Conservation (phyloP, 2,329 filamentous ascomycete species). For the Fonsecaea erecta region DNA sequence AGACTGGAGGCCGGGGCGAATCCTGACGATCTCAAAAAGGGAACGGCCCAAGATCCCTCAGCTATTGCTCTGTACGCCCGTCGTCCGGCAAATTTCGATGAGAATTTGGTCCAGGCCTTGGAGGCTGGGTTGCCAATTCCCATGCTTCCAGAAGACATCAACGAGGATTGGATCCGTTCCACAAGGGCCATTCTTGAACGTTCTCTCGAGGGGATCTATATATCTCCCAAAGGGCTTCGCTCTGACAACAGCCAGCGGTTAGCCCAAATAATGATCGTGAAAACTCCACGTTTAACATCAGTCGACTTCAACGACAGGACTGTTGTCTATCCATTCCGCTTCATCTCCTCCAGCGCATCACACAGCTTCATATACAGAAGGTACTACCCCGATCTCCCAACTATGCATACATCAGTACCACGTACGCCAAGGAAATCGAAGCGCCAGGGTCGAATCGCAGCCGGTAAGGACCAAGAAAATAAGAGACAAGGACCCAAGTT, state of each 20-base stretch:
- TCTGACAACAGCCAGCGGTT: conserved; percentile 8
- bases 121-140: conserved; percentile 34
- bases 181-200: conserved; percentile 32
- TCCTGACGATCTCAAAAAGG: conserved; percentile 2
- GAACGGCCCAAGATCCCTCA: conserved; percentile 31
- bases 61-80: conserved; percentile 29
- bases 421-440: conserved; percentile 5
- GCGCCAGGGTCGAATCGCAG: not conserved
- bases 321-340: conserved; percentile 22
- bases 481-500: conserved; percentile 12
- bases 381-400: conserved; percentile 14
- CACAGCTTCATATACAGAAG: conserved; percentile 30
- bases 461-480: not conserved
- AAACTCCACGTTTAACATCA: conserved; percentile 30
- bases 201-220: conserved; percentile 45
- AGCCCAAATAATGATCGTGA: conserved; percentile 33
- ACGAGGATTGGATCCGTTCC: conserved; percentile 33
- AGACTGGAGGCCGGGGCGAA: conserved; percentile 7
- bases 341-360: conserved; percentile 34
- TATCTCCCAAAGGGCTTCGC: conserved; percentile 42
- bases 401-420: not conserved
- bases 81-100: conserved; percentile 36
- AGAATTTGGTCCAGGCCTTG: conserved; percentile 31
- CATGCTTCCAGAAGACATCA: conserved; percentile 28
- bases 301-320: conserved; percentile 37